Percentiles rank a stretch among this genome's conserved stretches.
Conservation (phyloP, 2,329 filamentous ascomycete species). For the Byssothecium circinans region DNA sequence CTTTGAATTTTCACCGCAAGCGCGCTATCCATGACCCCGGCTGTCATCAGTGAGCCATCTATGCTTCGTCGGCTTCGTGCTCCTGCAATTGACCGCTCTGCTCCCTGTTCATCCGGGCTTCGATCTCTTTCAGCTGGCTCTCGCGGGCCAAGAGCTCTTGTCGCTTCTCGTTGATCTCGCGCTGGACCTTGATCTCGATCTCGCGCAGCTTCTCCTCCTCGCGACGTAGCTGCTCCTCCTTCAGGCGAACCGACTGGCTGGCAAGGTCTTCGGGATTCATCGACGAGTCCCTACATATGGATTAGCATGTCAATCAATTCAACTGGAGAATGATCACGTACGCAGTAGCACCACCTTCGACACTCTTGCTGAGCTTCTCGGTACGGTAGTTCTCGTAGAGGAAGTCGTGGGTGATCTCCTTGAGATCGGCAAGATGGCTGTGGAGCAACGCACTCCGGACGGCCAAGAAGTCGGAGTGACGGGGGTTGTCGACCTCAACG, state of each 20-base stretch:
- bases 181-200: slow-evolving; percentile 99
- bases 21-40: slow-evolving; percentile 30
- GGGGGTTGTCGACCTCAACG: slow-evolving; percentile 98
- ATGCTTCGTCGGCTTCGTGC: slow-evolving; percentile 36
- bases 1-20: slow-evolving; percentile 26
- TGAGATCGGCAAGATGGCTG: slow-evolving; percentile 95
- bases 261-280: slow-evolving; percentile 98
- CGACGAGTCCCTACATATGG: slow-evolving; percentile 65
- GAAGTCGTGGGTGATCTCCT: slow-evolving; percentile 99
- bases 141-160: slow-evolving; percentile 97
- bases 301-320: slow-evolving; percentile 20
- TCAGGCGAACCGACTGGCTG: slow-evolving; percentile 94
- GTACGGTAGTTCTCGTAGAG: slow-evolving; percentile 99
- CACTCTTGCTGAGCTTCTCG: slow-evolving; percentile 99
- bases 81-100: slow-evolving; percentile 53
- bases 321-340: slow-evolving; percentile 57
- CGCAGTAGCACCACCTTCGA: slow-evolving; percentile 85
- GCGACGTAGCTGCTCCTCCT: slow-evolving; percentile 98
- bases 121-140: slow-evolving; percentile 97
- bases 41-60: slow-evolving; percentile 12
- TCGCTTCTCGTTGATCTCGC: slow-evolving; percentile 99
- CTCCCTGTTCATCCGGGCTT: slow-evolving; percentile 94
- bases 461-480: slow-evolving; percentile 97
- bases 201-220: slow-evolving; percentile 99
- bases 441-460: slow-evolving; percentile 95